A percentile compares a stretch with the other conserved stretches of the same genome.
Evolutionary conservation across 2,329 filamentous ascomycete species (phyloP).

Genomic region (Dactylellina cionopaga): DNA sequence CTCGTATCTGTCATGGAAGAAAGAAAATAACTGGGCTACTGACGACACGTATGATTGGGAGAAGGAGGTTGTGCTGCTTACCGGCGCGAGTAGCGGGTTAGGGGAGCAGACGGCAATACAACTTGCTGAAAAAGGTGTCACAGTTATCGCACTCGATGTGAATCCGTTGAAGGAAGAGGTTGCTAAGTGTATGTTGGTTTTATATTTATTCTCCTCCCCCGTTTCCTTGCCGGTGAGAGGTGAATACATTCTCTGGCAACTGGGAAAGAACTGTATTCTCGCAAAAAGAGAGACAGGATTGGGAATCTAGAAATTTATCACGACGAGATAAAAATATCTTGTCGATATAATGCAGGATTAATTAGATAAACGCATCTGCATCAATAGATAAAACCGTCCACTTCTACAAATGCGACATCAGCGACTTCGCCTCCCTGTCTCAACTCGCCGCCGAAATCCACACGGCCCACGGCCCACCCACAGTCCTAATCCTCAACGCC

Average conservation of each 20-base stretch:
- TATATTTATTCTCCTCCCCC: background rate
- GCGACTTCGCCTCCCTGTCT: constrained; percentile 17
- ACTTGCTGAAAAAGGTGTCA: constrained; percentile 31
- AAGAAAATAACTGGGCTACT: constrained; percentile 40
- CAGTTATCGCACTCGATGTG: constrained; percentile 37
- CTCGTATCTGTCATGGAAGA: constrained; percentile 30
- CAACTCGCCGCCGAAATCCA: constrained; percentile 58
- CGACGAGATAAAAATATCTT: too few relatives aligned
- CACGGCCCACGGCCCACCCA: constrained; percentile 59
- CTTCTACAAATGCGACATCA: constrained; percentile 45
- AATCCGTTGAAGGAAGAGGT: constrained; percentile 6
- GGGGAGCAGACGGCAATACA: constrained; percentile 33
- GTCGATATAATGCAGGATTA: too few relatives aligned
- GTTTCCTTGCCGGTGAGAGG: background rate
- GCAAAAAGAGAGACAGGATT: too few relatives aligned
- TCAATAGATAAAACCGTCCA: constrained; percentile 25
- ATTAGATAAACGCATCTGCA: background rate
- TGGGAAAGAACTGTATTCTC: too few relatives aligned
- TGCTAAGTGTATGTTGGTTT: constrained; percentile 15
- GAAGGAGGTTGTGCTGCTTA: constrained; percentile 40
- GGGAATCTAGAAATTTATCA: too few relatives aligned
- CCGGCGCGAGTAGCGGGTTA: constrained; percentile 39
- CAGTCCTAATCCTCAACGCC: constrained; percentile 61
- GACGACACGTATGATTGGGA: constrained; percentile 49
- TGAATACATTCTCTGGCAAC: background rate